Percentiles rank a stretch among this genome's conserved stretches.
Conservation (phyloP, 1,284 basidiomycete species). For the Ganoderma meredithae region DNA sequence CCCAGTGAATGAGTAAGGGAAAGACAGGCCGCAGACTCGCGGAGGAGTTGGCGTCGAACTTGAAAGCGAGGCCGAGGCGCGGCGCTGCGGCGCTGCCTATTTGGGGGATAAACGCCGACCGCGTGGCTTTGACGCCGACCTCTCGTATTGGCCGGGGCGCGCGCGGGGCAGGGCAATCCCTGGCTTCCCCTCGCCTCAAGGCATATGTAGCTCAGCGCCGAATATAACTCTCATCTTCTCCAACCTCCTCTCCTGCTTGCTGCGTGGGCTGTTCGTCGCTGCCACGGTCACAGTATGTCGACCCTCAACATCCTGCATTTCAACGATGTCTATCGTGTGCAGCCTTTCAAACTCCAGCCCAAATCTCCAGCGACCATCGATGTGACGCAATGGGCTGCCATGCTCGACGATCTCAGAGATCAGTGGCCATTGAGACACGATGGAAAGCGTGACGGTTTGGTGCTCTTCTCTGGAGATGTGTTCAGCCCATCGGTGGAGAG, state of each 20-base stretch:
- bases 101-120: constrained; percentile 13
- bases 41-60: background rate
- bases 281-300: constrained; percentile 31
- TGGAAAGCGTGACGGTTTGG: constrained; percentile 72
- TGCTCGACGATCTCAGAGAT: constrained; percentile 65
- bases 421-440: constrained; percentile 58
- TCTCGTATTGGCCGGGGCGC: background rate
- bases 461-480: constrained; percentile 89
- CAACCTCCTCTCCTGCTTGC: background rate
- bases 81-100: constrained; percentile 15
- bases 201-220: background rate
- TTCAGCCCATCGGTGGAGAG: constrained; percentile 90
- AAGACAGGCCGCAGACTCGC: background rate
- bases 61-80: background rate
- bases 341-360: constrained; percentile 68
- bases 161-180: background rate
- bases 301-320: constrained; percentile 59
- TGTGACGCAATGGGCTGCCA: constrained; percentile 75
- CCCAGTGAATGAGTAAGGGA: constrained; percentile 1
- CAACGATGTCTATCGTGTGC: constrained; percentile 82
- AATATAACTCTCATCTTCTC: constrained; percentile 12
- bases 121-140: background rate
- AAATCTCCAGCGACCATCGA: constrained; percentile 69
- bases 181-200: background rate
- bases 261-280: too few relatives aligned